A percentile compares a stretch with the other conserved stretches of the same genome.
phyloP scores from a whole-genome alignment of 2,329 filamentous ascomycete species.

The Alternaria burnsii region DNA sequence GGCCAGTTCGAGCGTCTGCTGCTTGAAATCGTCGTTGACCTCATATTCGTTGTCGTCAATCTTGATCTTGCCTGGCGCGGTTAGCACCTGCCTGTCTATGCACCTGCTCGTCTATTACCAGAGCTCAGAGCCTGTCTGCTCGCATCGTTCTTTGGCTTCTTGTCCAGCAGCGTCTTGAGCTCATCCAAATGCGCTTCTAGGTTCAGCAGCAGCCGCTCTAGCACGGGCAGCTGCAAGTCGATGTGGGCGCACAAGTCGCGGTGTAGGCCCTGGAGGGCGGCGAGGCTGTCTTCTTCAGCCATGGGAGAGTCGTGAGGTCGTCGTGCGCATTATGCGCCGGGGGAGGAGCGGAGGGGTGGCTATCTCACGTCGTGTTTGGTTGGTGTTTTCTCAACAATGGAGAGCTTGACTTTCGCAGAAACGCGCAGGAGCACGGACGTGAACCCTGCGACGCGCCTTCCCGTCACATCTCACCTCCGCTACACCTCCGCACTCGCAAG shows the following conservation, averaged over 20 bases:
- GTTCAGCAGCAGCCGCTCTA: conserved; percentile 72
- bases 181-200: conserved; percentile 73
- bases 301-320: conserved; percentile 57
- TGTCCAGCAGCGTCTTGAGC: conserved; percentile 77
- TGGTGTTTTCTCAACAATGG: conserved; percentile 31
- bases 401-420: conserved; percentile 32
- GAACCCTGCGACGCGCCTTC: conserved; percentile 20
- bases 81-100: conserved; percentile 16
- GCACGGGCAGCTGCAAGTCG: conserved; percentile 73
- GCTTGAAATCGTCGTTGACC: conserved; percentile 87
- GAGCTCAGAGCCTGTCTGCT: conserved; percentile 72
- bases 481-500: conserved; percentile 25
- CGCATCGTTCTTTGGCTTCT: conserved; percentile 74
- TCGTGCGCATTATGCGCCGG: conserved; percentile 45
- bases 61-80: conserved; percentile 72
- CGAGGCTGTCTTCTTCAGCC: conserved; percentile 77
- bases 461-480: conserved; percentile 24
- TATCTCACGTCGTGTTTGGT: conserved; percentile 32
- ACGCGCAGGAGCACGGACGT: conserved; percentile 42
- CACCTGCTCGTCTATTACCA: conserved; percentile 24
- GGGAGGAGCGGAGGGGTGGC: conserved; percentile 10
- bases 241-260: conserved; percentile 81
- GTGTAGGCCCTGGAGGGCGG: conserved; percentile 83
- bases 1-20: conserved; percentile 80
- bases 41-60: conserved; percentile 77